phyloP scores from a whole-genome alignment of 768 basidiomycete genomes.

The Imleria badia region DNA sequence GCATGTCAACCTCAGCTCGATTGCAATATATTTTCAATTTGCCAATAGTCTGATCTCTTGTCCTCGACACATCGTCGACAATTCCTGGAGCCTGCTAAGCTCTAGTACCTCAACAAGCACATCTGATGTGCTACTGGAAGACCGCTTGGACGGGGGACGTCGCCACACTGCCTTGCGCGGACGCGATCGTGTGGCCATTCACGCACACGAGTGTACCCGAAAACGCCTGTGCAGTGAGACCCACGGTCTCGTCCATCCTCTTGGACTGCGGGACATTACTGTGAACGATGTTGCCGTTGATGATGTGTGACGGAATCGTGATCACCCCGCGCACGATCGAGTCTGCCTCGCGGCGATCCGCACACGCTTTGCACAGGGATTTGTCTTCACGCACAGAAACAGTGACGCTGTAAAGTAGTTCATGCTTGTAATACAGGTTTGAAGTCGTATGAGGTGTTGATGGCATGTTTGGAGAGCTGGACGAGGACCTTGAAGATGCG shows the following conservation, averaged over 20 bases:
- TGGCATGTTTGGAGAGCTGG: slow-evolving; percentile 25
- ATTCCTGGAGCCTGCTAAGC: no score
- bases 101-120: no score
- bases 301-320: slow-evolving; percentile 17
- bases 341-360: slow-evolving; percentile 13
- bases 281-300: slow-evolving; percentile 22
- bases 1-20: no score
- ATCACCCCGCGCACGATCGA: slow-evolving; percentile 27
- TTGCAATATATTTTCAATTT: no score
- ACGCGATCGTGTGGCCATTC: no score
- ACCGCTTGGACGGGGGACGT: no score
- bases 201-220: no score
- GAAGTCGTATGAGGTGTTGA: slow-evolving; percentile 25
- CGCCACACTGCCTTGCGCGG: no score
- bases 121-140: no score
- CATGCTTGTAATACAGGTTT: slow-evolving; percentile 17
- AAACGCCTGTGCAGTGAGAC: no score
- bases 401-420: slow-evolving; percentile 20
- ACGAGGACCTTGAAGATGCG: slow-evolving; percentile 28
- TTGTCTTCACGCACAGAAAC: slow-evolving; percentile 26
- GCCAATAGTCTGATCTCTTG: no score
- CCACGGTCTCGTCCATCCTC: slow-evolving; percentile 9
- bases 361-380: slow-evolving; percentile 28
- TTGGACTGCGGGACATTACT: not conserved
- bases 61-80: no score